Percentiles rank a stretch among this genome's conserved stretches.
Conservation (phyloP, 2,329 filamentous ascomycete genomes). For the Neurospora crassa region DNA sequence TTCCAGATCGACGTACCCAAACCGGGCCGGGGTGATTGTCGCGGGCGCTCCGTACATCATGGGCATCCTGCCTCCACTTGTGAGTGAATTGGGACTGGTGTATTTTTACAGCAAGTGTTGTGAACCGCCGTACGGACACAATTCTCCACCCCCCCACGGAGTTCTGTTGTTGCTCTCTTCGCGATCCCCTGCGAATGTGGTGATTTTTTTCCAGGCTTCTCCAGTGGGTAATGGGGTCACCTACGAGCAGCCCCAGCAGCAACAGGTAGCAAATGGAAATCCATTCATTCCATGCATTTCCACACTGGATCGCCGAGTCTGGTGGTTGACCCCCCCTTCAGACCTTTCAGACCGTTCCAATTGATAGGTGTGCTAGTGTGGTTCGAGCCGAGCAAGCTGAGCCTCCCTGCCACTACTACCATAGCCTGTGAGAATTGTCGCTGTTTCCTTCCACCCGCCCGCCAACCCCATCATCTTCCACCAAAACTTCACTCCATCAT, state of each 20-base stretch:
- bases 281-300: background rate
- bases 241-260: background rate
- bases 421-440: background rate
- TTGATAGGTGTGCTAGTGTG: background rate
- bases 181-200: background rate
- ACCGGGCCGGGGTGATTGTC: conserved; percentile 13
- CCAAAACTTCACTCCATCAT: background rate
- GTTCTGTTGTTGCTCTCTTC: no score
- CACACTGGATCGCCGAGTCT: background rate
- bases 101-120: conserved; percentile 1
- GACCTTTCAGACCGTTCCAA: background rate
- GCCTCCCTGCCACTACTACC: no score
- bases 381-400: background rate
- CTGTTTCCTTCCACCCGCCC: background rate
- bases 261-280: background rate
- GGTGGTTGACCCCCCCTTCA: background rate
- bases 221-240: background rate
- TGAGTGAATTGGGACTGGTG: conserved; percentile 6
- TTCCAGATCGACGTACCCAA: conserved; percentile 13
- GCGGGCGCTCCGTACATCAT: conserved; percentile 14
- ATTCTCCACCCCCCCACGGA: background rate
- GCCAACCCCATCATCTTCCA: background rate
- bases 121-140: conserved; percentile 7
- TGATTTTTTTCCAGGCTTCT: background rate
- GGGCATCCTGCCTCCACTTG: conserved; percentile 11